Conservation (phyloP, 192 early-diverging fungal species). For the Rhizoclosmatium sp. region DNA sequence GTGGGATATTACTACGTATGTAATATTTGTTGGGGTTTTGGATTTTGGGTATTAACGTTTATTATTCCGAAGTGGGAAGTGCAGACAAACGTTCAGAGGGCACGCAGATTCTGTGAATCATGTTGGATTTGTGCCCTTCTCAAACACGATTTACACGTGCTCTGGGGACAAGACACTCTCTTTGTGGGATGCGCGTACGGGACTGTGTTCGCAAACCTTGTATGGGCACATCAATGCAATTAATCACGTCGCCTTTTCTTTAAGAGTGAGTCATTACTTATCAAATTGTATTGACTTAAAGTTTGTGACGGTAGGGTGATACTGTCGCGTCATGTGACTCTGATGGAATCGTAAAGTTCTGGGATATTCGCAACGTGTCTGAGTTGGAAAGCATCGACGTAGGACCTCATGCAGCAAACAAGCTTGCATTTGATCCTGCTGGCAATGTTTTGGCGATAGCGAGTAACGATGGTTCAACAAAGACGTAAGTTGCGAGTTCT, state of each 20-base stretch:
- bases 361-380: constrained; percentile 58
- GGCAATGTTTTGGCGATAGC: constrained; percentile 54
- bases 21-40: neutral
- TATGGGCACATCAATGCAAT: constrained; percentile 64
- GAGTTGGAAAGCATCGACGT: constrained; percentile 46
- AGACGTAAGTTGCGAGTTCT: constrained; percentile 34
- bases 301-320: constrained; percentile 42
- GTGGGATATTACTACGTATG: constrained; percentile 65
- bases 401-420: constrained; percentile 58
- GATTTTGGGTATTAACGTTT: constrained; percentile 5
- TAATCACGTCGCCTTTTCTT: constrained; percentile 51
- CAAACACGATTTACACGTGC: constrained; percentile 61
- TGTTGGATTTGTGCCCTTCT: constrained; percentile 61
- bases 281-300: neutral
- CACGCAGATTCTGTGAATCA: constrained; percentile 66
- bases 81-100: constrained; percentile 63
- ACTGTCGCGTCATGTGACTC: constrained; percentile 57
- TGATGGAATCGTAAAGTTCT: constrained; percentile 61
- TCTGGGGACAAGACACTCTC: constrained; percentile 65
- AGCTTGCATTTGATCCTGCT: constrained; percentile 56
- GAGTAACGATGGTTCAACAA: constrained; percentile 53
- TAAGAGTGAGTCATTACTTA: constrained; percentile 34
- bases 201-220: constrained; percentile 58
- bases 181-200: constrained; percentile 64
- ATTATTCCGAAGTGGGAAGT: constrained; percentile 48